phyloP scores from a whole-genome alignment of 2,329 filamentous ascomycete species.

The Zymoseptoria brevis region DNA sequence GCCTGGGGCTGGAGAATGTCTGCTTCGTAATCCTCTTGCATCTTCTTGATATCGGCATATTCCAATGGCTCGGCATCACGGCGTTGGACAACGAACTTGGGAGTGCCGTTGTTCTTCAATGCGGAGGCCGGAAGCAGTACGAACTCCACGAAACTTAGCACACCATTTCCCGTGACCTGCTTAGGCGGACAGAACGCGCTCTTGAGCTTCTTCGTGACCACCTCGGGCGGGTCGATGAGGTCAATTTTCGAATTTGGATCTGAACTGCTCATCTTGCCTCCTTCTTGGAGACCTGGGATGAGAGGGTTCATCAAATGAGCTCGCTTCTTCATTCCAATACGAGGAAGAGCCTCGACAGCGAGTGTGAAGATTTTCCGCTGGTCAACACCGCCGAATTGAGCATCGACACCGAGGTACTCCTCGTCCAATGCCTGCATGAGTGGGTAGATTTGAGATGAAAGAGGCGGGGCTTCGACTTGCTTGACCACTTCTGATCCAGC shows the following conservation, averaged over 20 bases:
- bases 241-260: constrained; percentile 83
- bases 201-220: constrained; percentile 71
- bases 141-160: constrained; percentile 78
- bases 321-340: constrained; percentile 72
- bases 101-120: constrained; percentile 46
- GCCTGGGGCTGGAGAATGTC: constrained; percentile 67
- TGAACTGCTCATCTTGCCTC: constrained; percentile 70
- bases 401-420: constrained; percentile 78
- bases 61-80: constrained; percentile 64
- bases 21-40: constrained; percentile 71
- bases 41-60: constrained; percentile 66
- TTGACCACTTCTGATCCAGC: constrained; percentile 93
- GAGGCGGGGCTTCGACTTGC: constrained; percentile 67
- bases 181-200: constrained; percentile 75
- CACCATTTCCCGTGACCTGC: constrained; percentile 73
- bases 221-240: constrained; percentile 70
- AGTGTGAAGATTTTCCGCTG: constrained; percentile 85
- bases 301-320: constrained; percentile 77
- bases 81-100: constrained; percentile 59
- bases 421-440: constrained; percentile 88
- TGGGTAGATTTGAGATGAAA: constrained; percentile 72
- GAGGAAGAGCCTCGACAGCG: constrained; percentile 76
- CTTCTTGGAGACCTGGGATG: constrained; percentile 68
- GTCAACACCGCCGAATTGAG: constrained; percentile 76
- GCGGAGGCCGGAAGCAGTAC: constrained; percentile 71